Percentiles rank a stretch among this genome's conserved stretches.
Conservation (phyloP, 768 basidiomycete genomes). For the Boletus subcaerulescens region DNA sequence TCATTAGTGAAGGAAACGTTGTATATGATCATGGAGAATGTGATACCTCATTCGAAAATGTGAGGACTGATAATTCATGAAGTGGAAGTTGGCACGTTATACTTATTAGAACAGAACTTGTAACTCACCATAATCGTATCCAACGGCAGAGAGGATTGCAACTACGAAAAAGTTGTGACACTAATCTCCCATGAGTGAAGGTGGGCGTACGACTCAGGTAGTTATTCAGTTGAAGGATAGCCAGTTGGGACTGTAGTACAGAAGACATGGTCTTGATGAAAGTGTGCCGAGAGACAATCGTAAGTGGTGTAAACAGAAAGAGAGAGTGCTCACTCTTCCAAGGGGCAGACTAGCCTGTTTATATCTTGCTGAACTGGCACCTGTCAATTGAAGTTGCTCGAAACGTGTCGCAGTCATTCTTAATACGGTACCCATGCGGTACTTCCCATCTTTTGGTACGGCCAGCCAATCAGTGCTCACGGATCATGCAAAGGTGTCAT, state of each 20-base stretch:
- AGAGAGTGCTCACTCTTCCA: no score
- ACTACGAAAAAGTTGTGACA: neutral
- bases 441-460: no score
- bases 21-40: neutral
- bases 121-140: constrained; percentile 10
- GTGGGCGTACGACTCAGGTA: neutral
- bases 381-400: no score
- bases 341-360: no score
- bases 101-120: neutral
- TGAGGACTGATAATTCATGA: constrained; percentile 2
- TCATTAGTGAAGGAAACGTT: neutral
- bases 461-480: no score
- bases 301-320: no score
- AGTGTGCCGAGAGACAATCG: neutral
- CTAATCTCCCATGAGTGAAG: neutral
- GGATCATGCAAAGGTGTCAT: no score
- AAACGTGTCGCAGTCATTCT: no score
- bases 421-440: no score
- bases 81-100: neutral
- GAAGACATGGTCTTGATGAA: neutral
- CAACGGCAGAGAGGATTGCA: neutral
- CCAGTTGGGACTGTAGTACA: neutral
- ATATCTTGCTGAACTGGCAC: no score
- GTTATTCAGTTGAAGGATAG: neutral
- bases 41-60: constrained; percentile 9